Percentiles rank a stretch among this genome's conserved stretches.
Conservation (phyloP, 2,329 filamentous ascomycete genomes). For the Diplodia scrobiculata region DNA sequence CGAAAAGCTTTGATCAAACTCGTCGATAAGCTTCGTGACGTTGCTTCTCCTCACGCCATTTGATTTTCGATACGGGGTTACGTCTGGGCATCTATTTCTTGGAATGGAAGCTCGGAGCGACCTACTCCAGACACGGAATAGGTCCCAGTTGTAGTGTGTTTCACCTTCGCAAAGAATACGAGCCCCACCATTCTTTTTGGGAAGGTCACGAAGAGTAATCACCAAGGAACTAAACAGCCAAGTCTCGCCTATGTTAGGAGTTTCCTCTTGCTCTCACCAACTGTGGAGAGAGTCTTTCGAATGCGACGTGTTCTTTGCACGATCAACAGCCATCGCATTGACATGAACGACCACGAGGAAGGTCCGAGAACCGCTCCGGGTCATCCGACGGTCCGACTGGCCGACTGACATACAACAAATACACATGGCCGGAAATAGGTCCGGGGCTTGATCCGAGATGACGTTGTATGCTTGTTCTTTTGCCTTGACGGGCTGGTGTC, state of each 20-base stretch:
- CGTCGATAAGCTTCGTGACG: background rate
- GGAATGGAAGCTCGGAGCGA: background rate
- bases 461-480: background rate
- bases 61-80: background rate
- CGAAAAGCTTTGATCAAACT: background rate
- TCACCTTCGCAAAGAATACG: background rate
- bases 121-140: background rate
- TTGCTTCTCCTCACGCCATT: background rate
- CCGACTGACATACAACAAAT: background rate
- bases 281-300: background rate
- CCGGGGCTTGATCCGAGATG: background rate
- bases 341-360: background rate
- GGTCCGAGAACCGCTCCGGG: background rate
- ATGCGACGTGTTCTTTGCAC: background rate
- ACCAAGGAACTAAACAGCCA: background rate
- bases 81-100: background rate
- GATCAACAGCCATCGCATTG: background rate
- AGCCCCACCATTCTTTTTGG: background rate
- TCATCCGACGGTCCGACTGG: background rate
- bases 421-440: background rate
- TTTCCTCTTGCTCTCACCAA: background rate
- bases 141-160: background rate
- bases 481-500: background rate
- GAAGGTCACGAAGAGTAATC: background rate
- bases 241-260: background rate